Base-by-base conservation (phyloP, 768 basidiomycete genomes). In the Mycena leptocephala region DNA sequence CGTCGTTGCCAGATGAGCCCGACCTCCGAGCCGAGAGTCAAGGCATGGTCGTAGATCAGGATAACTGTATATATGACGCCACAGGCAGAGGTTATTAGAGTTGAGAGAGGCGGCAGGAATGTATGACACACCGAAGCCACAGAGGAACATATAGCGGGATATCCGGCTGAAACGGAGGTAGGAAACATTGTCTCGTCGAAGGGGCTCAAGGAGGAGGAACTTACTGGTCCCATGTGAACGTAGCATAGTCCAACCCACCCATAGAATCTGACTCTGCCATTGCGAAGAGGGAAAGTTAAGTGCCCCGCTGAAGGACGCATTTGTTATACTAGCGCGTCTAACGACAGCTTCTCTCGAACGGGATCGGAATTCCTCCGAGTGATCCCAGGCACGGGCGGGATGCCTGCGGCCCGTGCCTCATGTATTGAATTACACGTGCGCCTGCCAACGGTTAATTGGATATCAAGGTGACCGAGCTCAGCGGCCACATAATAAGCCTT, bases 41-140 rank as follows among this genome's bases (percentile, higher is more conserved):
- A 56, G 55, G n/a, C 55, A 56, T 56, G 55, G 55, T 56, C 55
- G 55, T 56, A 56, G 55, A 56, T 56, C 55, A 56, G 30, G 55
- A 56, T 56, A 56, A 56, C 55, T 56, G 55, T 56, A 20, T 33
- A 33, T 56, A 56, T 56, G 55, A 56, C 55, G 55, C 55, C 30
- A 56, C 55, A 56, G 55, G 55, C 55, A 56, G 55, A 56, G 55
- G 20, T 56, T 56, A 56, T 56, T 56, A 56, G 55, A 56, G 55
- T 56, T 56, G 55, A 56, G 55, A 56, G 30, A 56, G 55, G 55
- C 55, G 32, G 55, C 30, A 32, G 55, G 30, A 56, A 32, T 56
- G 55, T 20, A 56, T 56, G 55, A 56, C 55, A 56, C 55, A 56
- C 55, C 55, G 18, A 56, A 56, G 55, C 55, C 55, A 56, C 55